Percentiles rank a stretch among this genome's conserved stretches.
Conservation (phyloP, 306 rosid genomes). For the Myrica gale region DNA sequence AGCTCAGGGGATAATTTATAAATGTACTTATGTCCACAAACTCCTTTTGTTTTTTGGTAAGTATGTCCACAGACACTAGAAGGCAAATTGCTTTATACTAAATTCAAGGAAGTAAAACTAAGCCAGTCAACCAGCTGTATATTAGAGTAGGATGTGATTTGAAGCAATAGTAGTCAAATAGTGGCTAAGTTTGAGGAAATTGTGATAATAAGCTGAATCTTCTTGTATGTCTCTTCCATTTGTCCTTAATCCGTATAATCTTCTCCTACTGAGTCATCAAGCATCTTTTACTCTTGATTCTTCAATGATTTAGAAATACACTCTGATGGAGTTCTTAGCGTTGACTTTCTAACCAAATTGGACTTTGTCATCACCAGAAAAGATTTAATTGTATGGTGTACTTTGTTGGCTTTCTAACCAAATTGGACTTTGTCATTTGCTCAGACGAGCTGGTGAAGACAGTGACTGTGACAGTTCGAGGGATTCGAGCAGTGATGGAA, state of each 20-base stretch:
- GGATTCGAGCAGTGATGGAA: conserved; percentile 85
- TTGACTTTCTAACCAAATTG: conserved; percentile 17
- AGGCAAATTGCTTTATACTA: background rate
- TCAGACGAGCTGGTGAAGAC: conserved; percentile 60
- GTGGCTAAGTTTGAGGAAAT: background rate
- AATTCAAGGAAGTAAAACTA: background rate
- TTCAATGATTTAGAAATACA: background rate
- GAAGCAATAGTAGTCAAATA: background rate
- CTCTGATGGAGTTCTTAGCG: conserved; percentile 1
- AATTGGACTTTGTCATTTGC: conserved; percentile 25
- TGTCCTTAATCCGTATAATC: background rate
- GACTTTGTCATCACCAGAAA: conserved; percentile 21
- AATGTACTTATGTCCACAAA: background rate
- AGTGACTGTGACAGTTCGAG: conserved; percentile 54
- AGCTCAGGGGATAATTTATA: background rate
- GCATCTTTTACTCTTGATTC: background rate
- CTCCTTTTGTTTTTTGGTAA: background rate
- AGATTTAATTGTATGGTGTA: background rate
- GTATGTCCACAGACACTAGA: background rate
- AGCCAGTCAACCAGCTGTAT: background rate
- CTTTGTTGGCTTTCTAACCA: conserved; percentile 11
- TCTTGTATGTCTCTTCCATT: background rate
- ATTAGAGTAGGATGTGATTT: background rate
- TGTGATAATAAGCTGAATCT: background rate
- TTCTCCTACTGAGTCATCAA: background rate